Evolutionary conservation across 1,139 yeast genomes (phyloP), one percentile per base, ranked within the genome.

Genomic region (Debaryomyces udenii): DNA sequence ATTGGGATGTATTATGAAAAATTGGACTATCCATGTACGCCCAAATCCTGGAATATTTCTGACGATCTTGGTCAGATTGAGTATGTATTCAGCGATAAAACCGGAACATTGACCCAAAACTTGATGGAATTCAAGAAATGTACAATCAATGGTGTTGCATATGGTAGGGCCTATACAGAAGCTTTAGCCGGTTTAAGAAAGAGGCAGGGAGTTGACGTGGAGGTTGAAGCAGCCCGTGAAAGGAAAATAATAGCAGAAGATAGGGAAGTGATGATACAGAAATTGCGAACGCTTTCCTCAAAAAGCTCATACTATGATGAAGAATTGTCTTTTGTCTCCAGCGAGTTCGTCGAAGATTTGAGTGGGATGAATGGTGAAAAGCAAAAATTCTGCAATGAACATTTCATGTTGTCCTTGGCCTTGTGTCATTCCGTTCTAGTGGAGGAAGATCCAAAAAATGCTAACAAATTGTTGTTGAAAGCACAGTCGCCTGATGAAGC

Each of bases 401-500:
- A 74, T 44, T 79, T 80, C 49, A 73, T 78, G 77, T 59, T 74
- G 30, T 72, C 76, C 1, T 61, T 80, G 29, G 79, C 83, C 1
- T 61, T 79, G 32, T 80, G 85, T 53, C 85, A 80, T 53, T 76
- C 83, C n/a, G 84, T 80, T 14, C 62, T 80, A 34, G 69, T 77
- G 14, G 86, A 80, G 49, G 61, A 61, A 16, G 71, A 70, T 44
- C 67, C 70, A 5, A 65, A 67, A 38, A 55, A 64, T 34, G 68
- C 74, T 1, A 64, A 61, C 1, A 64, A 61, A 40, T 46, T 64
- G 29, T 49, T 67, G 7, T 70, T 76, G 44, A 78, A 78, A 48
- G 85, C 84, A 0, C 84, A 80, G 51, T 78, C 83, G 9, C 86
- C 86, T 0, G 86, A 80, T 65, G 86, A 80, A 57, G 78, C 81